Conservation (phyloP, 176 grass and related monocot genomes). For the Juncus effusus region DNA sequence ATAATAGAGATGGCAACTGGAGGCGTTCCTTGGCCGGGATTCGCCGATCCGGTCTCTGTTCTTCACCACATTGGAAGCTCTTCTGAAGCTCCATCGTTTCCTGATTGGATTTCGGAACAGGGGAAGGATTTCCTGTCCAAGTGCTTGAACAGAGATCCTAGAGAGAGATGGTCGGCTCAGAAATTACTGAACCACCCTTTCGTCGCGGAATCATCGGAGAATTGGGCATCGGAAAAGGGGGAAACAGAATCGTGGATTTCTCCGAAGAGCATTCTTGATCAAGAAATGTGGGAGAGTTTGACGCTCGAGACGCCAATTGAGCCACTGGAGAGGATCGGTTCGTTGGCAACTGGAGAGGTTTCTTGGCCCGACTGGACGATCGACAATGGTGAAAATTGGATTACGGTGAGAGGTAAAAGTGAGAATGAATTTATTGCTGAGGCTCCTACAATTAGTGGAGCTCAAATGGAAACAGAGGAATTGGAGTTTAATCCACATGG, state of each 20-base stretch:
- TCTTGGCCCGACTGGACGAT: neutral
- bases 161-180: conserved; percentile 32
- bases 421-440: neutral
- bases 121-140: conserved; percentile 39
- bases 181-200: conserved; percentile 34
- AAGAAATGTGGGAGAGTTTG: conserved; percentile 42
- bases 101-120: conserved; percentile 27
- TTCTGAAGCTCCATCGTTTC: conserved; percentile 13
- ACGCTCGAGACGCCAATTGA: conserved; percentile 40
- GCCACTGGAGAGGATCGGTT: conserved; percentile 16
- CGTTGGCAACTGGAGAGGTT: neutral
- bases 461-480: conserved; percentile 24
- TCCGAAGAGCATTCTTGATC: conserved; percentile 52
- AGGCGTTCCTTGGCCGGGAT: conserved; percentile 23
- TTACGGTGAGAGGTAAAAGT: conserved; percentile 17
- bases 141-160: conserved; percentile 37
- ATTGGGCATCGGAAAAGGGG: conserved; percentile 1
- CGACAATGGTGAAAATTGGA: conserved; percentile 5
- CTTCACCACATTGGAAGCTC: conserved; percentile 40
- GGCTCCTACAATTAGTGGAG: conserved; percentile 2
- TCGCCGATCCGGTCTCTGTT: conserved; percentile 13
- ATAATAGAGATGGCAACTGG: conserved; percentile 43
- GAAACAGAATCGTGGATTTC: conserved; percentile 19
- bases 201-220: neutral
- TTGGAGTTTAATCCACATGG: conserved; percentile 19